Evolutionary conservation across 2,329 filamentous ascomycete species (phyloP).

Genomic region (Colletotrichum liriopes): DNA sequence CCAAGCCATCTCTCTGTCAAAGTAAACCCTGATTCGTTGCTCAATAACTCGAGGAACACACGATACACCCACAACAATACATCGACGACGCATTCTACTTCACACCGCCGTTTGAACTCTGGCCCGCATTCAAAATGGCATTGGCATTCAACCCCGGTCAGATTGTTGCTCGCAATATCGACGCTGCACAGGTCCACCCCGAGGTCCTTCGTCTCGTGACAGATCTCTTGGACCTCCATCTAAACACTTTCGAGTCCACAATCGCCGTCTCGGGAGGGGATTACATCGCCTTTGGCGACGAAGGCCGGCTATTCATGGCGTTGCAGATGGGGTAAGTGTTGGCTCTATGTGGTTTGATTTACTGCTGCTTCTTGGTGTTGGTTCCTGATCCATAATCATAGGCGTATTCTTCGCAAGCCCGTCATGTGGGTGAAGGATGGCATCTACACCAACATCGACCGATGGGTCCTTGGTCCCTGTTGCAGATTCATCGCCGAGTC

Average conservation of each 20-base stretch:
- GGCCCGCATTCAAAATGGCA: conserved; percentile 10
- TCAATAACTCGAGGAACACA: not conserved
- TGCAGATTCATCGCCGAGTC: conserved; percentile 25
- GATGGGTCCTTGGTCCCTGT: conserved; percentile 39
- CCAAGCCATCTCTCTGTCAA: not conserved
- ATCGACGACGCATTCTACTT: not conserved
- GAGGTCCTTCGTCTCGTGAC: conserved; percentile 26
- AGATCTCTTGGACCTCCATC: conserved; percentile 30
- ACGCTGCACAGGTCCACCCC: conserved; percentile 26
- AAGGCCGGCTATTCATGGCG: conserved; percentile 37
- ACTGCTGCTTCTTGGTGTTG: not conserved
- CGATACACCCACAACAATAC: not conserved
- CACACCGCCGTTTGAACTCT: conserved; percentile 16
- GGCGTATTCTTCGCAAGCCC: conserved; percentile 22
- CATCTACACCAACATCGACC: conserved; percentile 22
- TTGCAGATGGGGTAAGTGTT: conserved; percentile 32
- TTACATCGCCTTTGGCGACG: conserved; percentile 32
- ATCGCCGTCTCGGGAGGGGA: conserved; percentile 29
- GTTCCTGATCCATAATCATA: conserved; percentile 12
- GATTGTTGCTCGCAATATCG: conserved; percentile 32
- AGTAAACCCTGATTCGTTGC: not conserved
- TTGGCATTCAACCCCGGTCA: conserved; percentile 35
- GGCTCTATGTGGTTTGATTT: not conserved
- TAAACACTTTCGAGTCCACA: conserved; percentile 38
- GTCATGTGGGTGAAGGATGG: conserved; percentile 42